Conservation (phyloP, 495 filamentous ascomycete species). For the Poronia punctata region DNA sequence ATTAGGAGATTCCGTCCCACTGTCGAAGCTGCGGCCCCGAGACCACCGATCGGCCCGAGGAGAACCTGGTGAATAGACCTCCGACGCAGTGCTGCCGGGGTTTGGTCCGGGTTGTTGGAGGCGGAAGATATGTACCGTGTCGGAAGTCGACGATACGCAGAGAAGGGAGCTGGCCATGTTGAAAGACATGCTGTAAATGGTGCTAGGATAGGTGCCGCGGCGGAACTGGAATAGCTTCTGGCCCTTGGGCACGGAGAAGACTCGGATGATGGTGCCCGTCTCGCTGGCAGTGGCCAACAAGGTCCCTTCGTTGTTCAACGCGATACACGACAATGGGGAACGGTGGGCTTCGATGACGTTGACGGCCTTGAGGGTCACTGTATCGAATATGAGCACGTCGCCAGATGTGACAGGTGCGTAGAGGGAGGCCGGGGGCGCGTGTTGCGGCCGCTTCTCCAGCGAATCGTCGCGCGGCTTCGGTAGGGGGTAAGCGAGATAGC, state of each 20-base stretch:
- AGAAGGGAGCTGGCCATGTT: slow-evolving; percentile 88
- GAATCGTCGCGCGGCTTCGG: slow-evolving; percentile 64
- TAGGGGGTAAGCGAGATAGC: slow-evolving; percentile 88
- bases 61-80: slow-evolving; percentile 24
- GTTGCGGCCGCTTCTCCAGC: slow-evolving; percentile 60
- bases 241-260: slow-evolving; percentile 82
- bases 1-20: slow-evolving; percentile 37
- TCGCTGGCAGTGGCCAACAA: slow-evolving; percentile 91
- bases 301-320: slow-evolving; percentile 88
- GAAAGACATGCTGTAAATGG: slow-evolving; percentile 99
- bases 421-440: slow-evolving; percentile 70
- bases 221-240: slow-evolving; percentile 94
- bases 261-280: slow-evolving; percentile 93
- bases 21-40: slow-evolving; percentile 41
- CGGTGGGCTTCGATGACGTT: slow-evolving; percentile 93
- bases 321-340: slow-evolving; percentile 82
- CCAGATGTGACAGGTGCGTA: slow-evolving; percentile 80
- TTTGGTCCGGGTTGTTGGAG: slow-evolving; percentile 36
- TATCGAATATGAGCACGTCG: slow-evolving; percentile 87
- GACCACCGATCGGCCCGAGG: slow-evolving; percentile 40
- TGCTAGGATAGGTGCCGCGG: slow-evolving; percentile 84
- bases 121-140: slow-evolving; percentile 96
- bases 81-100: slow-evolving; percentile 18
- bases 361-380: slow-evolving; percentile 76
- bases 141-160: slow-evolving; percentile 89